Conservation (phyloP, 2,329 filamentous ascomycete genomes). For the Thelonectria rubi region DNA sequence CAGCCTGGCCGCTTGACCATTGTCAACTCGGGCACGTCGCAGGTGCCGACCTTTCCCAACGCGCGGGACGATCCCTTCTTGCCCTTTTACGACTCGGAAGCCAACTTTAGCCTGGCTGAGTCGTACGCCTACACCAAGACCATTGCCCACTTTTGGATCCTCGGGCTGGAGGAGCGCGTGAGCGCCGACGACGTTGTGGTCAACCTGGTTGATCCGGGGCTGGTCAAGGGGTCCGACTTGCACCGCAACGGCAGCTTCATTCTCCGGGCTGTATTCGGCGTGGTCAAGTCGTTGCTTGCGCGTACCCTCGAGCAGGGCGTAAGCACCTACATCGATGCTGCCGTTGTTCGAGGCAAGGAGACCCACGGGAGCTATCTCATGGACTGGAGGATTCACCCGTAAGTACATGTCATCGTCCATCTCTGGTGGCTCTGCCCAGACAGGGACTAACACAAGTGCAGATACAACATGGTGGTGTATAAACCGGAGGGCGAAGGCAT, state of each 20-base stretch:
- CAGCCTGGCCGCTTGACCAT: constrained; percentile 43
- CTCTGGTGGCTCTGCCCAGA: neutral
- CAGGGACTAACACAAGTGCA: constrained; percentile 35
- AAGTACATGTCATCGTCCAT: constrained; percentile 13
- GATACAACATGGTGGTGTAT: constrained; percentile 47
- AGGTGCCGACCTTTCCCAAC: constrained; percentile 39
- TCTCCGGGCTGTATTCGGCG: constrained; percentile 13
- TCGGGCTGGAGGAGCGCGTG: constrained; percentile 50
- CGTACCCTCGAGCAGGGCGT: constrained; percentile 31
- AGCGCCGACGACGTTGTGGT: constrained; percentile 53
- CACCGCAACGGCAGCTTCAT: constrained; percentile 43
- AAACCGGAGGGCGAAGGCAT: constrained; percentile 46
- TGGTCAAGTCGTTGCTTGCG: constrained; percentile 24
- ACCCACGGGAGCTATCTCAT: constrained; percentile 37
- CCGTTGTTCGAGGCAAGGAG: constrained; percentile 34
- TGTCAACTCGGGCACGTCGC: constrained; percentile 43
- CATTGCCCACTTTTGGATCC: constrained; percentile 47
- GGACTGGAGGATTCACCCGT: constrained; percentile 41
- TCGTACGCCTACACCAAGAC: constrained; percentile 45
- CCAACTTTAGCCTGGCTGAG: constrained; percentile 31
- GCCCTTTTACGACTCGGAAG: constrained; percentile 44
- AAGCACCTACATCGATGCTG: constrained; percentile 35
- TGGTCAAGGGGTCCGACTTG: constrained; percentile 54
- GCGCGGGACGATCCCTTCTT: constrained; percentile 37
- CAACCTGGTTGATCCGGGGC: constrained; percentile 58